A percentile compares a stretch with the other conserved stretches of the same genome.
Conservation (phyloP, 2,329 filamentous ascomycete genomes). For the Scedosporium apiospermum region DNA sequence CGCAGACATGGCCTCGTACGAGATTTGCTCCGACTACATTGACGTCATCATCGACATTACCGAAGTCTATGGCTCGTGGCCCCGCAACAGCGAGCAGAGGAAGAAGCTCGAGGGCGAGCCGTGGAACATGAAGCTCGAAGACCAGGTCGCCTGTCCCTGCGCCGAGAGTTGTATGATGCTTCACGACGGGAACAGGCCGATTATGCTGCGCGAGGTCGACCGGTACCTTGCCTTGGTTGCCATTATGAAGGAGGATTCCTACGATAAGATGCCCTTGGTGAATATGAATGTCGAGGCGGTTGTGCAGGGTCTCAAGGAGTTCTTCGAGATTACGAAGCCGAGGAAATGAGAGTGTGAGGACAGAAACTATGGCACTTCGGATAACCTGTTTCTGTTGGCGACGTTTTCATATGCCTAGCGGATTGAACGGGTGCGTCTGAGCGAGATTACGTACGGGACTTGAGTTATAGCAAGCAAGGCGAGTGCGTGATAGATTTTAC, state of each 20-base stretch:
- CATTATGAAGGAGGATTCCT: slow-evolving; percentile 77
- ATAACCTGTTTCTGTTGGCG: background rate
- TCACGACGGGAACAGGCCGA: slow-evolving; percentile 52
- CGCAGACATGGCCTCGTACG: slow-evolving; percentile 90
- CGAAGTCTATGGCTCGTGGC: slow-evolving; percentile 81
- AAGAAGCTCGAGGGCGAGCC: slow-evolving; percentile 48
- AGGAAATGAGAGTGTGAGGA: slow-evolving; percentile 23
- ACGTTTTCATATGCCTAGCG: no score
- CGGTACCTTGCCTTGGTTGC: slow-evolving; percentile 73
- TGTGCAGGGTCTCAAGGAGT: slow-evolving; percentile 67
- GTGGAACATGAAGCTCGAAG: slow-evolving; percentile 49
- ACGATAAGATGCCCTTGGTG: slow-evolving; percentile 74
- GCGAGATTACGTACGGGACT: background rate
- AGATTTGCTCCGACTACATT: slow-evolving; percentile 97
- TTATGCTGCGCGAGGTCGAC: slow-evolving; percentile 61
- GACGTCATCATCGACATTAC: slow-evolving; percentile 97
- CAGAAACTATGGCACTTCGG: background rate
- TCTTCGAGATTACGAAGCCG: slow-evolving; percentile 64
- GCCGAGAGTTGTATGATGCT: slow-evolving; percentile 61
- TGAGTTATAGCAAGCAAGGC: background rate
- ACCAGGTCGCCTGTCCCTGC: slow-evolving; percentile 56
- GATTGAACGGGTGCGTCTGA: background rate
- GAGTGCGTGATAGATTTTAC: background rate
- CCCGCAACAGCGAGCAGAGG: slow-evolving; percentile 44
- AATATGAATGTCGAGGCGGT: slow-evolving; percentile 82